Conservation (phyloP, 2,329 filamentous ascomycete species). For the Ceratocystis ficicola region DNA sequence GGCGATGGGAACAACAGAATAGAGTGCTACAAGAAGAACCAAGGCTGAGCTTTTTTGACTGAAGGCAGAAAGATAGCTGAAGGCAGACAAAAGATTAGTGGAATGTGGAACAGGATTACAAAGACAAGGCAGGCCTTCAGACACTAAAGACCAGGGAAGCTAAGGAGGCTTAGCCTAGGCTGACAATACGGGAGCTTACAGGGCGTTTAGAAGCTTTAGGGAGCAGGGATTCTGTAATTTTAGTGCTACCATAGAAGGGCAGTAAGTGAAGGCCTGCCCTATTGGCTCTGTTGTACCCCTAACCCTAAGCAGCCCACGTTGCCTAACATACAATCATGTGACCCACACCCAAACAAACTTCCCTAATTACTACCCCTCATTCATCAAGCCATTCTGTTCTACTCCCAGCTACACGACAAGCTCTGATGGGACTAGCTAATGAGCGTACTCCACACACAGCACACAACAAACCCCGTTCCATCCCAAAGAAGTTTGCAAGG, state of each 20-base stretch:
- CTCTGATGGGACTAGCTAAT: too few relatives aligned
- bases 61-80: constrained; percentile 13
- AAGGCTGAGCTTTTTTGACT: constrained; percentile 9
- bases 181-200: neutral
- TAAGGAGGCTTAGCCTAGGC: neutral
- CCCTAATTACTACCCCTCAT: too few relatives aligned
- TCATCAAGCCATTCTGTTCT: too few relatives aligned
- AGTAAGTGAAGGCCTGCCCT: too few relatives aligned
- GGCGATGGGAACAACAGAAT: neutral
- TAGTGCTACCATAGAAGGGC: neutral
- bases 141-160: neutral
- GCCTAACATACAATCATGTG: too few relatives aligned
- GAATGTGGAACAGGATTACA: constrained; percentile 23
- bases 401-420: too few relatives aligned
- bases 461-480: too few relatives aligned
- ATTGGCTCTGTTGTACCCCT: too few relatives aligned
- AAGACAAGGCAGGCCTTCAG: neutral
- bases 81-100: constrained; percentile 4
- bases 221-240: neutral
- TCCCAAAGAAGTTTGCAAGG: too few relatives aligned
- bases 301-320: too few relatives aligned
- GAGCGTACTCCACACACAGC: too few relatives aligned
- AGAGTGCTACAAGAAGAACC: neutral
- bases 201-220: neutral
- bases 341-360: too few relatives aligned